Evolutionary conservation across 2,329 filamentous ascomycete species (phyloP).

Genomic region (Sporothrix euskadiensis): DNA sequence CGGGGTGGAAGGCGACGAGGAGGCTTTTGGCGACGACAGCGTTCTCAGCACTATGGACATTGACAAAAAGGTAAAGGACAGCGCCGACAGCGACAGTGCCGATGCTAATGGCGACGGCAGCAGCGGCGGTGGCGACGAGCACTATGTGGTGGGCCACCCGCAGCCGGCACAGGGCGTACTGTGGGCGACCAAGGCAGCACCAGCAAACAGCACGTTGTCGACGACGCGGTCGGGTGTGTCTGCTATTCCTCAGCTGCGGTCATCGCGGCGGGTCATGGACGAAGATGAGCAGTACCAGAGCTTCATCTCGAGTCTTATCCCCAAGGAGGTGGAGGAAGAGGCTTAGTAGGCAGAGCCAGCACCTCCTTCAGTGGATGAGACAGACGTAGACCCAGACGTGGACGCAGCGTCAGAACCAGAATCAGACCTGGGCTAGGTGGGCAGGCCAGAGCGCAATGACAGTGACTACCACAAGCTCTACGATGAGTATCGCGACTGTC

Average conservation of each 20-base stretch:
- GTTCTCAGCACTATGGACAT: not conserved
- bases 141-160: constrained; percentile 26
- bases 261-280: constrained; percentile 37
- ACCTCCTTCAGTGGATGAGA: not conserved
- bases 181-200: constrained; percentile 31
- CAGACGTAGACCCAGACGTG: not conserved
- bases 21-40: not conserved
- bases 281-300: constrained; percentile 51
- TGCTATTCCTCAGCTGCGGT: constrained; percentile 26
- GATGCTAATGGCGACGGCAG: not conserved
- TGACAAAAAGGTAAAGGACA: constrained; percentile 37
- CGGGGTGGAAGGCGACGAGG: not conserved
- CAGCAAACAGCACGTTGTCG: not conserved
- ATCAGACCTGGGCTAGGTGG: not conserved
- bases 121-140: constrained; percentile 9
- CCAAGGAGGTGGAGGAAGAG: constrained; percentile 36
- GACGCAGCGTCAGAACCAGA: not conserved
- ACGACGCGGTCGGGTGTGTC: not conserved
- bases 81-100: not conserved
- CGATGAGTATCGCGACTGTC: not conserved
- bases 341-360: constrained; percentile 7
- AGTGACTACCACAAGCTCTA: not conserved
- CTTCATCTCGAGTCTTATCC: constrained; percentile 46
- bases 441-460: not conserved
- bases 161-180: constrained; percentile 32